Evolutionary conservation across 2,329 filamentous ascomycete species (phyloP).

Genomic region (Aureobasidium sp.): DNA sequence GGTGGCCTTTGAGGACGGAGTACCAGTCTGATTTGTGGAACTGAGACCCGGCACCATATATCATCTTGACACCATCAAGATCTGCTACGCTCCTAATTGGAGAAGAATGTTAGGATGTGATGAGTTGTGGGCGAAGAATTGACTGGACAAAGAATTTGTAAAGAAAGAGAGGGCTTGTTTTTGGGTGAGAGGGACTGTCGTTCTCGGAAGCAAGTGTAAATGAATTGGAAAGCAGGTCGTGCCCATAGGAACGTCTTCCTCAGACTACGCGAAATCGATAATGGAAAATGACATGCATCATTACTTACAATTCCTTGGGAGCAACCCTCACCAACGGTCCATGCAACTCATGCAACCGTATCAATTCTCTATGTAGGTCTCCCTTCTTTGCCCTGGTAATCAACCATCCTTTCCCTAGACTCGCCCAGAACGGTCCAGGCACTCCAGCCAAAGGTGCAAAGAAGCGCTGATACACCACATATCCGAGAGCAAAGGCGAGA

Average conservation of each 20-base stretch:
- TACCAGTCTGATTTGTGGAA: slow-evolving; percentile 34
- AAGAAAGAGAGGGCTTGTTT: too few species aligned
- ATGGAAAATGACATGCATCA: not conserved
- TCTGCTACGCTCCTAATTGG: slow-evolving; percentile 1
- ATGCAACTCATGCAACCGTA: slow-evolving; percentile 26
- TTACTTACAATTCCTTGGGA: slow-evolving; percentile 25
- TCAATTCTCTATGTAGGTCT: slow-evolving; percentile 25
- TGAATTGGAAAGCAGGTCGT: not conserved
- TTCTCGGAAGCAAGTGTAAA: not conserved
- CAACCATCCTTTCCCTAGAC: slow-evolving; percentile 25
- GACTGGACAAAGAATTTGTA: too few species aligned
- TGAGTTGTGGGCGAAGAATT: not conserved
- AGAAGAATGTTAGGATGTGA: not conserved
- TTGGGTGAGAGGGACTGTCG: too few species aligned
- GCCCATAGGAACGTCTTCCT: not conserved
- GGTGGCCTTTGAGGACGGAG: slow-evolving; percentile 26
- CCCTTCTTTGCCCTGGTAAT: slow-evolving; percentile 27
- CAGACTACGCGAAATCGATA: not conserved
- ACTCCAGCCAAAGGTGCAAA: slow-evolving; percentile 23
- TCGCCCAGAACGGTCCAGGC: slow-evolving; percentile 24
- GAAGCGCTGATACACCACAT: slow-evolving; percentile 23
- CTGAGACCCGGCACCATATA: slow-evolving; percentile 26
- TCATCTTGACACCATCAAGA: slow-evolving; percentile 4
- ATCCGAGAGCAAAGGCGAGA: slow-evolving; percentile 10
- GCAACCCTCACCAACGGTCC: slow-evolving; percentile 27